phyloP scores from a whole-genome alignment of 1,284 basidiomycete genomes.

The Rhodotorula sp. region DNA sequence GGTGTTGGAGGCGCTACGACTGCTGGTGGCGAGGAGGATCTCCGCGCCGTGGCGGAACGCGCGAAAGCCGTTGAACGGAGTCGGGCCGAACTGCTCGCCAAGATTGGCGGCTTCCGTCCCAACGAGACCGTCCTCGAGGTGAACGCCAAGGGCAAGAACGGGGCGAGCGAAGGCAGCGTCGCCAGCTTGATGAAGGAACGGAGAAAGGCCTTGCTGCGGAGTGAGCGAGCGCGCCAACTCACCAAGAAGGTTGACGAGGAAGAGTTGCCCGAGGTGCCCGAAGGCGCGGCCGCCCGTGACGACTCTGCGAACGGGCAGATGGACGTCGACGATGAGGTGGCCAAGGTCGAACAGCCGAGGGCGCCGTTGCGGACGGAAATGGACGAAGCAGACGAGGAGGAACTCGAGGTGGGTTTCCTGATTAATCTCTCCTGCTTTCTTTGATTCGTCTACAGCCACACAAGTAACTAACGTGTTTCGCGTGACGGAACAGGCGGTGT shows the following conservation, averaged over 20 bases:
- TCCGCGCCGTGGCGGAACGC: conserved; percentile 8
- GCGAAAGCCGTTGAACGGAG: conserved; percentile 55
- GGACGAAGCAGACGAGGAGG: conserved; percentile 48
- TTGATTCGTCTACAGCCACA: too few relatives aligned
- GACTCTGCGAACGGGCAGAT: conserved; percentile 21
- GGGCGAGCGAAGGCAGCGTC: conserved; percentile 50
- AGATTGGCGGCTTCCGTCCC: conserved; percentile 79
- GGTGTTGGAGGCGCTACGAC: not conserved
- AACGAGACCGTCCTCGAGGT: conserved; percentile 91
- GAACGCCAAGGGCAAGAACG: conserved; percentile 64
- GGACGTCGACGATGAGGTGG: conserved; percentile 31
- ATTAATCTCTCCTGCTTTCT: not conserved
- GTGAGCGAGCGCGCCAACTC: conserved; percentile 42
- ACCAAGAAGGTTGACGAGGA: conserved; percentile 50
- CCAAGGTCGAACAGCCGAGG: conserved; percentile 46
- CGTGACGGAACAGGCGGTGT: conserved; percentile 61
- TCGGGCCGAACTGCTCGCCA: conserved; percentile 67
- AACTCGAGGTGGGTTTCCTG: conserved; percentile 58
- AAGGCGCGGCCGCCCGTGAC: conserved; percentile 1
- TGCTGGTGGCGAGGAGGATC: conserved; percentile 22
- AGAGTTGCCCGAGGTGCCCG: conserved; percentile 41
- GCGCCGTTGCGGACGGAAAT: conserved; percentile 16
- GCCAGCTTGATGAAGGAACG: conserved; percentile 84
- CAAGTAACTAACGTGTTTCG: not conserved
- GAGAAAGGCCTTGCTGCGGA: conserved; percentile 64